These are phyloP conservation scores for Agrocybe chaxingu DNA, from an alignment of 768 basidiomycete genomes.

Conservation along the genomic window DNA sequence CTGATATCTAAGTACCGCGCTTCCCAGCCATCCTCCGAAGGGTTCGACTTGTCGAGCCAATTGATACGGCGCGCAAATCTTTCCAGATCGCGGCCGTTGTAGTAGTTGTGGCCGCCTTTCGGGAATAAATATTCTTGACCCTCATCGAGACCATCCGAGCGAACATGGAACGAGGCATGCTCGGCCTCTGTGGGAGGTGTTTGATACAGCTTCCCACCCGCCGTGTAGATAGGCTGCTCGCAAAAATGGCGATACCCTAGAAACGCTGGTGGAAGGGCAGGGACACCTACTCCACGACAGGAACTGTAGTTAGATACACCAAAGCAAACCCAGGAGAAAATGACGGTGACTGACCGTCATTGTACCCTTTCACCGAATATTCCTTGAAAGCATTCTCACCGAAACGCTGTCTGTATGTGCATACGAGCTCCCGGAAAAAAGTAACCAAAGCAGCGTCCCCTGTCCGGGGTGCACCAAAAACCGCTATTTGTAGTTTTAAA, in stretches of 20 bases:
- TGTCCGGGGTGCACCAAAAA: slow-evolving; percentile 50
- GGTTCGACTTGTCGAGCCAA: slow-evolving; percentile 39
- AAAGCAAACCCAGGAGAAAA: background rate
- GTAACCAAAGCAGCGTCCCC: slow-evolving; percentile 41
- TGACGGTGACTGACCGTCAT: slow-evolving; percentile 41
- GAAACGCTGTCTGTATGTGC: slow-evolving; percentile 26
- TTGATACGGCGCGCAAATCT: slow-evolving; percentile 35
- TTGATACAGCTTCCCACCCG: slow-evolving; percentile 43
- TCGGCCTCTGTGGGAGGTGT: slow-evolving; percentile 45
- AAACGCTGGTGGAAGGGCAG: slow-evolving; percentile 47
- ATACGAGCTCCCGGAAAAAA: slow-evolving; percentile 38
- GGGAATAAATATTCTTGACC: slow-evolving; percentile 31
- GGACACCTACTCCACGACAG: slow-evolving; percentile 38
- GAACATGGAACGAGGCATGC: slow-evolving; percentile 39
- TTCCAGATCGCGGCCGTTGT: slow-evolving; percentile 54
- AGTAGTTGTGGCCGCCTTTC: slow-evolving; percentile 63
- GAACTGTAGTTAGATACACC: background rate
- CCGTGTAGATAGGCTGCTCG: slow-evolving; percentile 44
- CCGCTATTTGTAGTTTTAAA: slow-evolving; percentile 36
- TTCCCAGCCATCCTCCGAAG: slow-evolving; percentile 38
- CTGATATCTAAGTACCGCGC: slow-evolving; percentile 32
- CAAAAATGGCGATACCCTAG: slow-evolving; percentile 55
- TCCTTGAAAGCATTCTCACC: slow-evolving; percentile 39
- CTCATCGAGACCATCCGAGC: slow-evolving; percentile 15
- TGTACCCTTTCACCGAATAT: slow-evolving; percentile 51